phyloP scores from a whole-genome alignment of 331 rosid genomes.

The Quercus lobata region DNA sequence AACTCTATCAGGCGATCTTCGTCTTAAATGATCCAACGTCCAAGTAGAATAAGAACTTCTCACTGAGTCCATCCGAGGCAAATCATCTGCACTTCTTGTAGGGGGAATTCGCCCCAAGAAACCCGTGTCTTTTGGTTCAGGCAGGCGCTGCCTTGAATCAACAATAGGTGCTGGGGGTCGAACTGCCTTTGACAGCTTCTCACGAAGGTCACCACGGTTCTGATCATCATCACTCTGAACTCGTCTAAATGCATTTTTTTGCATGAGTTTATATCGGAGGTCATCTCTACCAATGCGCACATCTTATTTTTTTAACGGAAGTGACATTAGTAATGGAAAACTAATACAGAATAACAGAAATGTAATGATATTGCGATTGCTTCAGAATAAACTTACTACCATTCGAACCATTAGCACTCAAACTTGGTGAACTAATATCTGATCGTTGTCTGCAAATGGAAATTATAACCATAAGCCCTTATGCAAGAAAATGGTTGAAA shows the following conservation, averaged over 20 bases:
- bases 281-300: constrained; percentile 61
- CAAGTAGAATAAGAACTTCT: constrained; percentile 76
- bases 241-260: constrained; percentile 49
- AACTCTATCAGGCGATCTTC: constrained; percentile 70
- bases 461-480: background rate
- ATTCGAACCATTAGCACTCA: constrained; percentile 36
- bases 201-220: constrained; percentile 75
- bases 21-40: constrained; percentile 68
- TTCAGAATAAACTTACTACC: constrained; percentile 47
- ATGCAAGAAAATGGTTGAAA: background rate
- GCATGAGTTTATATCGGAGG: constrained; percentile 83
- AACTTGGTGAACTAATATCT: constrained; percentile 32
- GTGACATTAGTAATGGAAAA: constrained; percentile 17
- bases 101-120: constrained; percentile 46
- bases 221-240: constrained; percentile 40
- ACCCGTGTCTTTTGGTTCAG: constrained; percentile 45
- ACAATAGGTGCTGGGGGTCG: constrained; percentile 23
- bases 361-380: constrained; percentile 22
- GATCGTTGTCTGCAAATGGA: constrained; percentile 60
- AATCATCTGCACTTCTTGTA: constrained; percentile 57
- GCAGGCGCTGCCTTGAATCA: constrained; percentile 31
- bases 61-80: constrained; percentile 55
- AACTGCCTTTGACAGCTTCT: constrained; percentile 66
- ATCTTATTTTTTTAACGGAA: constrained; percentile 28
- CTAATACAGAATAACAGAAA: constrained; percentile 11